Evolutionary conservation across 192 early-diverging fungal genomes (phyloP), one percentile per base, ranked within the genome.

Genomic region (Coemansia sp.): DNA sequence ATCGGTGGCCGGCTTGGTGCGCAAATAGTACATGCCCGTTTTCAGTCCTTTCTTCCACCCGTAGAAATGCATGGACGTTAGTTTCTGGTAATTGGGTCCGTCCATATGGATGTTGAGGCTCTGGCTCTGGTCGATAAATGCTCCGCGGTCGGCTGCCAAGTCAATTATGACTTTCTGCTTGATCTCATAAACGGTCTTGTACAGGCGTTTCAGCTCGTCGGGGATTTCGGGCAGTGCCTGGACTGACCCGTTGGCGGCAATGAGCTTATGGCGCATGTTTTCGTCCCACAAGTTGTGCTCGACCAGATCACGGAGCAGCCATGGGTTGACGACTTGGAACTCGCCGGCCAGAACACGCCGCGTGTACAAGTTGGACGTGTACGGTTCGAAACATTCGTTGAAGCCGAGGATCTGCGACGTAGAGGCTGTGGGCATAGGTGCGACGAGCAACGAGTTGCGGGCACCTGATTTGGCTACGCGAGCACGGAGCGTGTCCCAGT

Each of bases 21-120:
- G 90, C 56, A 98, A 81, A 75, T 98, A 98, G 80, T 98, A 98
- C 96, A 96, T 96, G 49, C 96, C 96, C 8, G 96, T 98, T 89
- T 98, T 98, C 18, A 98, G 84, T 3, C 96, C 96, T 81, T 90
- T 89, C 83, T 93, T 92, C 95, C 96, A 97, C 13, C 92, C 96
- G 74, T 97, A 96, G 68, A 98, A 97, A 79, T 97, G 94, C 96
- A 98, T 98, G 37, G 84, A 87, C 7, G 96, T 95, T 62, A 98
- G 83, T 78, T 94, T 95, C 73, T 90, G 92, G 81, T 89, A 96
- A 75, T 91, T 95, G 10, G 94, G 87, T 53, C 93, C 92, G n/a
- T 90, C 93, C 74, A 97, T 85, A 78, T 94, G 93, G 60, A 98
- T 92, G 75, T 98, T 98, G 32, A 98, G 84, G 65, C 88, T 91